Evolutionary conservation across 805 yeast species (phyloP), one percentile per base, ranked within the genome.

Genomic region (Saccharomycopsis babjevae): DNA sequence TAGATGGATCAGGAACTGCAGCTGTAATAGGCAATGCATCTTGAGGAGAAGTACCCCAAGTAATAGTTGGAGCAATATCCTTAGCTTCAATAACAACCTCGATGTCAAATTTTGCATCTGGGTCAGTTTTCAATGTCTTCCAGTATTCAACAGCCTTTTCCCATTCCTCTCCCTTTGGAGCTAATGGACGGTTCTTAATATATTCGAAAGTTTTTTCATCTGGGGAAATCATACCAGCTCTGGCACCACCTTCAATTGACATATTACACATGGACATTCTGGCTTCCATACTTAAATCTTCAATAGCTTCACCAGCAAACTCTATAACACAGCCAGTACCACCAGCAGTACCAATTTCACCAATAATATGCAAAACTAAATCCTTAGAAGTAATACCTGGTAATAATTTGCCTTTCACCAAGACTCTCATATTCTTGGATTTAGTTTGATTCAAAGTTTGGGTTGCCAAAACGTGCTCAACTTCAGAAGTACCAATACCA

Each of bases 11-110:
- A 58, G 99, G 99, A 55, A 91, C 96, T 20, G 76, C 69, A 42
- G 89, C 96, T 16, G 96, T 86, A 69, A 94, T 92, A 63, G 99
- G 97, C 66, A 94, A 79, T 56, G 98, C 98, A 72, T 94, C 99
- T 77, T 94, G 98, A 38, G 99, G 99, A 69, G 98, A 93, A 68
- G 94, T 94, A 79, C 99, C 99, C 99, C 99, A 94, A 30, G 99
- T 94, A 64, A 94, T 90, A 28, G 99, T 94, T 67, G 99, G 99
- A 58, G 88, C 83, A 63, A 94, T 85, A 68, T 93, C 98, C 30
- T 79, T 75, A 59, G 96, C 96, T 66, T 86, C 78, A 72, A 94
- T 88, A 54, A 79, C 77, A 67, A 94, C 85, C 67, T 89, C 97
- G 67, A 82, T 76, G 71, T 94, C 99, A 67, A 92, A 94, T 63